Percentiles rank a stretch among this genome's conserved stretches.
phyloP scores from a whole-genome alignment of 495 filamentous ascomycete genomes.

The Hypoxylon fragiforme region DNA sequence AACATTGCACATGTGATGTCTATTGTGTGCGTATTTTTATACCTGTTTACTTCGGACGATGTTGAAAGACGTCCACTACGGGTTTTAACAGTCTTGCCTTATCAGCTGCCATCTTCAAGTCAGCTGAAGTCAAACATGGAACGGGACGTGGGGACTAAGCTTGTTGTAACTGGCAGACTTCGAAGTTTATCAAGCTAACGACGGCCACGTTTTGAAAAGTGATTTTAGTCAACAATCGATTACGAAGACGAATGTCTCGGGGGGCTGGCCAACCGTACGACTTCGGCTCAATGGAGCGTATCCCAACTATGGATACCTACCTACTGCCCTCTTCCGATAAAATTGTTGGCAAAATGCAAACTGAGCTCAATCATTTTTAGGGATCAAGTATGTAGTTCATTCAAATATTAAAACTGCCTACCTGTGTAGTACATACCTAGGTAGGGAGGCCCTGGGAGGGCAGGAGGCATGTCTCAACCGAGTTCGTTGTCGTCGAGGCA shows the following conservation, averaged over 20 bases:
- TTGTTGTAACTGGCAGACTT: not conserved
- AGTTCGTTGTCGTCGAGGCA: too few relatives aligned
- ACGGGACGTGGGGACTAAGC: not conserved
- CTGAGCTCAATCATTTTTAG: too few relatives aligned
- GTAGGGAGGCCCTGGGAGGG: too few relatives aligned
- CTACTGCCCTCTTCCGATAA: not conserved
- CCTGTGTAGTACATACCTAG: too few relatives aligned
- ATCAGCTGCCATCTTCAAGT: not conserved
- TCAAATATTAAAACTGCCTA: too few relatives aligned
- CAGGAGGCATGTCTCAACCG: too few relatives aligned
- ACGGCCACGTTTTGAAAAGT: not conserved
- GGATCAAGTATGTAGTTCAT: too few relatives aligned
- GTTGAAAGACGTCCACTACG: too few relatives aligned
- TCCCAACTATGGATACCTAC: not conserved
- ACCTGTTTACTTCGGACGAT: not conserved
- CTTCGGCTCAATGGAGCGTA: not conserved
- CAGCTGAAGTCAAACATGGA: not conserved
- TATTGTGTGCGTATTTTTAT: too few relatives aligned
- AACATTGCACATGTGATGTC: too few relatives aligned
- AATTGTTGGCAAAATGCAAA: too few relatives aligned
- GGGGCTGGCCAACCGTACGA: not conserved
- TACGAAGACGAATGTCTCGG: not conserved
- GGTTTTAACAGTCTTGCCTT: not conserved
- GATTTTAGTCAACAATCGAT: not conserved
- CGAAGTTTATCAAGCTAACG: not conserved